Evolutionary conservation across 2,329 filamentous ascomycete genomes (phyloP).

Genomic region (Albifimbria verrucaria): DNA sequence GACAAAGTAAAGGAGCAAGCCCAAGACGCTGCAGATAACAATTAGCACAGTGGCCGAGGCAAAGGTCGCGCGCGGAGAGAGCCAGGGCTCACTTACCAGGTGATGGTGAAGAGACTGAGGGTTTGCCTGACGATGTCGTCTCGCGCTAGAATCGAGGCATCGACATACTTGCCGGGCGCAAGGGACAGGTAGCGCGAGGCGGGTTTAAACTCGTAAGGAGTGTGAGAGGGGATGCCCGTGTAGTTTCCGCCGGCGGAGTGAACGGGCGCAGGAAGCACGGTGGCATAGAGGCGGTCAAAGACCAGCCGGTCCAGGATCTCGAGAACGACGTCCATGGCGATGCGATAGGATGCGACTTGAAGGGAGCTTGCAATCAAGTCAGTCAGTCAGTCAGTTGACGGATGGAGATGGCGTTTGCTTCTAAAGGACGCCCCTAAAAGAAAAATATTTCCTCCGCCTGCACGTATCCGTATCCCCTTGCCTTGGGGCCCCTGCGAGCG

Average conservation of each 20-base stretch:
- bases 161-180: neutral
- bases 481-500: too few species aligned
- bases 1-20: constrained; percentile 53
- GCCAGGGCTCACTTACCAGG: constrained; percentile 32
- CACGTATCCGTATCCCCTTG: too few species aligned
- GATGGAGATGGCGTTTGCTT: too few species aligned
- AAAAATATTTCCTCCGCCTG: too few species aligned
- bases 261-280: constrained; percentile 26
- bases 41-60: constrained; percentile 4
- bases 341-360: too few species aligned
- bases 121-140: constrained; percentile 38
- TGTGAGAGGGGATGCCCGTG: neutral
- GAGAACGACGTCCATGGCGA: constrained; percentile 36
- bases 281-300: constrained; percentile 37
- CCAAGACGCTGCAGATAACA: constrained; percentile 5
- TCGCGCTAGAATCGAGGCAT: constrained; percentile 31
- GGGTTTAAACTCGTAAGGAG: neutral
- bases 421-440: too few species aligned
- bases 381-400: too few species aligned
- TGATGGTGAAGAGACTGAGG: constrained; percentile 34
- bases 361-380: too few species aligned
- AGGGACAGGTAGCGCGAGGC: neutral
- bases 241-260: constrained; percentile 7
- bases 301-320: constrained; percentile 38
- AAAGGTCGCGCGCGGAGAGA: constrained; percentile 1